Evolutionary conservation across 768 basidiomycete genomes (phyloP).

Genomic region (Albatrellus ellisii): DNA sequence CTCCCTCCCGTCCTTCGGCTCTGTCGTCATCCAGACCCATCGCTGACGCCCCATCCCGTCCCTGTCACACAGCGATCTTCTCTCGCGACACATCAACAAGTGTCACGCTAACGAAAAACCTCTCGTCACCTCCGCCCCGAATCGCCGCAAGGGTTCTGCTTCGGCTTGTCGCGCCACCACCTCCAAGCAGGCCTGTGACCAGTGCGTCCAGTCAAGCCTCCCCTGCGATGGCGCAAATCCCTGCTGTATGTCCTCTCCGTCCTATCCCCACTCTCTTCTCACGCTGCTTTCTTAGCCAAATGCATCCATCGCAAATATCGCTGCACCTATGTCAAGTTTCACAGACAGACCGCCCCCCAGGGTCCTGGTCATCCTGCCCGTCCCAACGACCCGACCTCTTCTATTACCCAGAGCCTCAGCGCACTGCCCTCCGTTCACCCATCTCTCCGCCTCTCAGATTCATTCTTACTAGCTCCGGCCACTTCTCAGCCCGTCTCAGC

Average conservation of each 20-base stretch:
- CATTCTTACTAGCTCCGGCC: conserved; percentile 5
- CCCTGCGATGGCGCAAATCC: conserved; percentile 75
- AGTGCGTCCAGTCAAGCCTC: conserved; percentile 62
- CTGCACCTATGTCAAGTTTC: conserved; percentile 75
- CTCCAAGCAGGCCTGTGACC: conserved; percentile 76
- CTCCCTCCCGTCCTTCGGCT: conserved; percentile 11
- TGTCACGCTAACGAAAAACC: conserved; percentile 73
- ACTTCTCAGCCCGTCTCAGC: conserved; percentile 1
- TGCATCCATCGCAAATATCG: conserved; percentile 56
- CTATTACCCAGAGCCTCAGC: conserved; percentile 2
- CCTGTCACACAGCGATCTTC: conserved; percentile 50
- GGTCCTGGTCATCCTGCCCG: conserved; percentile 51
- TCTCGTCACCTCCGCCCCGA: conserved; percentile 24
- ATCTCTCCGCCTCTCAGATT: conserved; percentile 11
- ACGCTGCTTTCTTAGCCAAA: conserved; percentile 37
- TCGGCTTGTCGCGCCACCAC: conserved; percentile 62
- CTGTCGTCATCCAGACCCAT: conserved; percentile 1
- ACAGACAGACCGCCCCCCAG: conserved; percentile 66
- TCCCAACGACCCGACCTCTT: conserved; percentile 4
- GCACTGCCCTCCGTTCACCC: conserved; percentile 3
- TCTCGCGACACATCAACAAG: conserved; percentile 80
- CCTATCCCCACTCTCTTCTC: conserved; percentile 2
- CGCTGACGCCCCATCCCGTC: background rate
- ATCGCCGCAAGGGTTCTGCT: conserved; percentile 53
- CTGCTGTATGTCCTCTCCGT: conserved; percentile 38